phyloP scores from a whole-genome alignment of 805 yeast species.

The Yamadazyma laniorum region DNA sequence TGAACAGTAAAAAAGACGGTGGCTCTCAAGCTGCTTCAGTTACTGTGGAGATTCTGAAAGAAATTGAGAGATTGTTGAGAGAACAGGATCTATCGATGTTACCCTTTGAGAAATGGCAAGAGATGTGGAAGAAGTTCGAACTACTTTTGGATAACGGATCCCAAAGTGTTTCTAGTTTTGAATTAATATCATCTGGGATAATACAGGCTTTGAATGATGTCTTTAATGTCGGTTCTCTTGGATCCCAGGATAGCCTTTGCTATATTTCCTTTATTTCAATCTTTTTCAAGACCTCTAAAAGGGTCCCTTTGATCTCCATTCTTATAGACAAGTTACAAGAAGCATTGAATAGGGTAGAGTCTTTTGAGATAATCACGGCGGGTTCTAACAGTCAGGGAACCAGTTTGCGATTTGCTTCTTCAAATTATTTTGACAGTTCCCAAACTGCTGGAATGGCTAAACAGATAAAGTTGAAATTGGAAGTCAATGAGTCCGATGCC shows the following conservation, averaged over 20 bases:
- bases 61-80: slow-evolving; percentile 1
- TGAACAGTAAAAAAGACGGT: not conserved
- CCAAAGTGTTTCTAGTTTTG: slow-evolving; percentile 64
- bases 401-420: slow-evolving; percentile 7
- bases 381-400: slow-evolving; percentile 7
- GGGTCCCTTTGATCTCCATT: slow-evolving; percentile 36
- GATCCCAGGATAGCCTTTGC: slow-evolving; percentile 24
- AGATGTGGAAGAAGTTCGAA: slow-evolving; percentile 23
- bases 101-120: slow-evolving; percentile 37
- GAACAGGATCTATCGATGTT: slow-evolving; percentile 2
- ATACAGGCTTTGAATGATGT: slow-evolving; percentile 41
- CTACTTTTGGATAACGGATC: slow-evolving; percentile 13
- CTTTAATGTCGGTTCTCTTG: slow-evolving; percentile 26
- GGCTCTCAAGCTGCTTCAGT: not conserved
- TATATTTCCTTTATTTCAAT: slow-evolving; percentile 44
- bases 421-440: slow-evolving; percentile 16
- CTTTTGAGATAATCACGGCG: slow-evolving; percentile 57
- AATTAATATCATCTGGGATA: slow-evolving; percentile 67
- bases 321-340: slow-evolving; percentile 62
- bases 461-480: slow-evolving; percentile 61
- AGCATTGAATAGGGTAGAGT: slow-evolving; percentile 68
- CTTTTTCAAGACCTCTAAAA: slow-evolving; percentile 27
- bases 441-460: slow-evolving; percentile 66
- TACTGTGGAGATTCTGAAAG: slow-evolving; percentile 1
- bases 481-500: slow-evolving; percentile 17